Conservation (phyloP, 305 asterid species). For the Fraxinus nigra region DNA sequence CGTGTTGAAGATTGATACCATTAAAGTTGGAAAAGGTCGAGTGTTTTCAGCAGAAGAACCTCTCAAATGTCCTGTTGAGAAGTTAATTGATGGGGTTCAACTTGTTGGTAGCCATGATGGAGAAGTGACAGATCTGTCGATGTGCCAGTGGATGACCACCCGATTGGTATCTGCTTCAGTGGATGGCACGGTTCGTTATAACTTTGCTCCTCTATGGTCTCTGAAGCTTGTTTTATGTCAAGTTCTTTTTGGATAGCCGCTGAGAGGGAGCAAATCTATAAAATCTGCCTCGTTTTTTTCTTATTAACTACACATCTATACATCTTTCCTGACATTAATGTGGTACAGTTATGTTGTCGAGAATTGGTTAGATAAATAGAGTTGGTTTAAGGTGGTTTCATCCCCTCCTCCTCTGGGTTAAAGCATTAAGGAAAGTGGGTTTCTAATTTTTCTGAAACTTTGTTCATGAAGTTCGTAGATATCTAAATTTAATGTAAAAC, state of each 20-base stretch:
- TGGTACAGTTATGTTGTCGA: background rate
- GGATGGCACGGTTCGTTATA: slow-evolving; percentile 80
- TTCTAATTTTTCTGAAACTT: slow-evolving; percentile 1
- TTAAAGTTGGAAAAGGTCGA: slow-evolving; percentile 78
- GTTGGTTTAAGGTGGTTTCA: background rate
- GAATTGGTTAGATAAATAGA: background rate
- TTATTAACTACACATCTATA: background rate
- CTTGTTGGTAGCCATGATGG: slow-evolving; percentile 89
- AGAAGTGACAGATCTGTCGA: slow-evolving; percentile 88
- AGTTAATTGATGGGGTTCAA: slow-evolving; percentile 78
- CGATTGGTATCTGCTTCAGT: slow-evolving; percentile 89
- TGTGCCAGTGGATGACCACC: slow-evolving; percentile 99
- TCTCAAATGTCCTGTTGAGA: slow-evolving; percentile 63
- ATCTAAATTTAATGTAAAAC: background rate
- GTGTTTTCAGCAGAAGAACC: slow-evolving; percentile 77
- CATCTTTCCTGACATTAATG: background rate
- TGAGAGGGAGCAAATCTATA: background rate
- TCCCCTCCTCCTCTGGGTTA: background rate
- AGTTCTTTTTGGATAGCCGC: background rate
- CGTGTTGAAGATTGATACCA: slow-evolving; percentile 75
- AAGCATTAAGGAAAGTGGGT: background rate
- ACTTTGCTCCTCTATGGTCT: background rate
- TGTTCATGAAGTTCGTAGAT: background rate
- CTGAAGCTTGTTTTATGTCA: background rate
- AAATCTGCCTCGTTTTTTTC: background rate